Evolutionary conservation across 2,329 filamentous ascomycete species (phyloP), one percentile per base, ranked within the genome.

Genomic region (Diaporthe capsici): DNA sequence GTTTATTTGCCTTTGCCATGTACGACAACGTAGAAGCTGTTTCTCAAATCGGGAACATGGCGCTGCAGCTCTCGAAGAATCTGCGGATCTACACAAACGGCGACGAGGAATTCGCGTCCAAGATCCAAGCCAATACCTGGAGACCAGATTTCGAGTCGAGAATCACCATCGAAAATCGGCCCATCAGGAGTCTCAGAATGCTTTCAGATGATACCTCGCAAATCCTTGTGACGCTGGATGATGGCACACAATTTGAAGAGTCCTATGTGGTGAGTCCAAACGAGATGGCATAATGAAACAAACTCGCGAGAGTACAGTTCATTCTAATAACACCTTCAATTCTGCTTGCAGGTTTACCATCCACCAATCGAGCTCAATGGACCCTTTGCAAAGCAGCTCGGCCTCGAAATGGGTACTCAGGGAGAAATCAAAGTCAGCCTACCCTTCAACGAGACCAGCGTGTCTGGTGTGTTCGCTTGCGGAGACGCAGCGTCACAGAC

Each of bases 1-100:
- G 88, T 0, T 79, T 91, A 5, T 68, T 76, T 17, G 67, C 67
- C 20, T 49, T 71, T 47, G 51, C 22, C n/a, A 20, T 17, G 51
- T 42, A 42, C 51, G 34, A 37, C 31, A 60, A 17, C 9, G 3
- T 55, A 31, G 34, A 39, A 5, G 58, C 28, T 47, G 34, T 67
- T 17, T 60, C 75, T 12, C 44, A 72, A 5, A 34, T 76, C 9
- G 73, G 60, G 5, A 67, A 53, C 63, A 73, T 72, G 70, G 73
- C 53, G 12, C 68, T 75, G 20, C 73, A 71, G 15, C 61, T 75
- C 34, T 25, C 75, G 15, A 75, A 76, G 39, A 73, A n/a, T 9
- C n/a, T 76, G 10, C 68, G 61, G 10, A 47, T 76, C 53, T 76
- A 76, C 53, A 76, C 73, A 6, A 75, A 76, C 10, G 75, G 73